Conservation (phyloP, 2,329 filamentous ascomycete species). For the Allantophomopsis lycopodina region DNA sequence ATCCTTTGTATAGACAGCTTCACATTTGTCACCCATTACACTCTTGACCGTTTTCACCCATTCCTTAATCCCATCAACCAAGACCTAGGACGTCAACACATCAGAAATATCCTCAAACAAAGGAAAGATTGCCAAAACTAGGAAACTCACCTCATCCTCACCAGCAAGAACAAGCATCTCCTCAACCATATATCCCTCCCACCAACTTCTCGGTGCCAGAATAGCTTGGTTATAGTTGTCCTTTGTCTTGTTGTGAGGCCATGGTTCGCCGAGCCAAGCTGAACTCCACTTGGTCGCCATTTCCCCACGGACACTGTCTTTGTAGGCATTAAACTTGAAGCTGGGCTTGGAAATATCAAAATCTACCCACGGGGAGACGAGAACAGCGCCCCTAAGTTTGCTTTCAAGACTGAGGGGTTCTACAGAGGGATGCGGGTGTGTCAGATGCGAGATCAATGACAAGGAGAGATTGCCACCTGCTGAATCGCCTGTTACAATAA, state of each 20-base stretch:
- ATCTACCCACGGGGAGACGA: slow-evolving; percentile 44
- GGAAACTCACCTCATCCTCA: slow-evolving; percentile 26
- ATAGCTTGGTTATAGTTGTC: slow-evolving; percentile 40
- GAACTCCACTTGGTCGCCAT: slow-evolving; percentile 28
- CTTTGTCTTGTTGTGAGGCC: slow-evolving; percentile 9
- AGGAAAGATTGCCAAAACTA: too few species aligned
- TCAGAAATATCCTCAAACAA: too few species aligned
- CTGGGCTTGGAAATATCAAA: slow-evolving; percentile 30
- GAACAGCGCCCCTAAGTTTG: slow-evolving; percentile 32
- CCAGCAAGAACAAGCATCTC: slow-evolving; percentile 39
- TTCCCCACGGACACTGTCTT: slow-evolving; percentile 31
- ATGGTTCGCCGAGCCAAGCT: slow-evolving; percentile 27
- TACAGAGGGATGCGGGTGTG: slow-evolving; percentile 43
- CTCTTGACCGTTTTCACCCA: slow-evolving; percentile 31
- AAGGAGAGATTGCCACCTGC: slow-evolving; percentile 35
- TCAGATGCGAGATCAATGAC: slow-evolving; percentile 31
- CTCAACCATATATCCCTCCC: slow-evolving; percentile 29
- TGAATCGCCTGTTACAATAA: slow-evolving; percentile 36
- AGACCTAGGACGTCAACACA: slow-evolving; percentile 11
- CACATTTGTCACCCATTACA: slow-evolving; percentile 8
- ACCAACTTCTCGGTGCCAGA: slow-evolving; percentile 36
- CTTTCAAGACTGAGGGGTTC: slow-evolving; percentile 33
- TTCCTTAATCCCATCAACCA: slow-evolving; percentile 38
- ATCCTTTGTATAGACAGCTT: slow-evolving; percentile 6
- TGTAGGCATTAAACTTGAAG: slow-evolving; percentile 28